Evolutionary conservation across 495 filamentous ascomycete species (phyloP).

Genomic region (Darksidea phi): DNA sequence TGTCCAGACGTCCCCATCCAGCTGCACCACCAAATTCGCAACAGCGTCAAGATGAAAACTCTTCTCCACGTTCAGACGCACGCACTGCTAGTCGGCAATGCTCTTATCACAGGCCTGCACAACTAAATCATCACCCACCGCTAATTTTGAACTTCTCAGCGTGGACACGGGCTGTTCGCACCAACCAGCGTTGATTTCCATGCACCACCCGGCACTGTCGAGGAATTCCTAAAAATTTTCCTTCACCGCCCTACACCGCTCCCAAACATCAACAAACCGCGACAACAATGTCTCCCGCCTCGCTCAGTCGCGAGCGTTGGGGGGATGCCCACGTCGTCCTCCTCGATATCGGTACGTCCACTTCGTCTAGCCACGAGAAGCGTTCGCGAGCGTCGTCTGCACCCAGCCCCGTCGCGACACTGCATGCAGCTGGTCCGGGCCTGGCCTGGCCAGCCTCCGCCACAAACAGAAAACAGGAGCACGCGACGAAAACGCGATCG

Average conservation of each 20-base stretch:
- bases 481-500: too few species aligned
- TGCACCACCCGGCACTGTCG: constrained; percentile 10
- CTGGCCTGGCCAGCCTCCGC: constrained; percentile 19
- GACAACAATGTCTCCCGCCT: constrained; percentile 28
- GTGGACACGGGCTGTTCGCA: constrained; percentile 12
- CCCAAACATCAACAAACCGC: constrained; percentile 12
- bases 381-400: not conserved
- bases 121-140: constrained; percentile 7
- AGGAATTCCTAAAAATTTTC: constrained; percentile 34
- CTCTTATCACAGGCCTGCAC: not conserved
- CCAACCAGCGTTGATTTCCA: constrained; percentile 15
- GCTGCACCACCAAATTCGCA: too few species aligned
- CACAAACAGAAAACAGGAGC: constrained; percentile 12
- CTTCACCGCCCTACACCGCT: constrained; percentile 32
- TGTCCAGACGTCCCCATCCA: too few species aligned
- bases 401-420: constrained; percentile 1
- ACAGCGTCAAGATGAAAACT: too few species aligned
- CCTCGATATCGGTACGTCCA: constrained; percentile 44
- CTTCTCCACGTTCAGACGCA: not conserved
- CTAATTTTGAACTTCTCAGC: constrained; percentile 11
- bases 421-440: constrained; percentile 11
- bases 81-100: not conserved
- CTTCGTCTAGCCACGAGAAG: not conserved
- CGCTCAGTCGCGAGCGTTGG: constrained; percentile 30
- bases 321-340: constrained; percentile 33